phyloP scores from a whole-genome alignment of 495 filamentous ascomycete genomes.

The Aspergillus indologenus region DNA sequence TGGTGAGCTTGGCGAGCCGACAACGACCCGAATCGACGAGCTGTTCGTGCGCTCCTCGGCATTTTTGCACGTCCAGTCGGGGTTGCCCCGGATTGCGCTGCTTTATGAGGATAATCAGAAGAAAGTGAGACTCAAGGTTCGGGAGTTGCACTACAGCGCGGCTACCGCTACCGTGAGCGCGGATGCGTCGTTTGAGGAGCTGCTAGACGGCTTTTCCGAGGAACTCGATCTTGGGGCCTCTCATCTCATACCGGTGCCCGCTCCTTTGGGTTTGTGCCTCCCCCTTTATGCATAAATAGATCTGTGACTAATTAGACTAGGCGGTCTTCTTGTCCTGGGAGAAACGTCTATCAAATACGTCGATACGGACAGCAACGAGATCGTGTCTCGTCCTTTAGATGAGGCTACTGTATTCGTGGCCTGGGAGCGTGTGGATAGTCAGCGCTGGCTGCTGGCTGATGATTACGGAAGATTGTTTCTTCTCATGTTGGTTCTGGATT shows the following conservation, averaged over 20 bases:
- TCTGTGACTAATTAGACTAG: slow-evolving; percentile 28
- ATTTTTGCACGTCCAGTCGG: slow-evolving; percentile 71
- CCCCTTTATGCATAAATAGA: background rate
- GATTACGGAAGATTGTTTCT: slow-evolving; percentile 82
- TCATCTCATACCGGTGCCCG: slow-evolving; percentile 79
- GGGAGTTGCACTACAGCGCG: slow-evolving; percentile 51
- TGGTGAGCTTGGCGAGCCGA: slow-evolving; percentile 63
- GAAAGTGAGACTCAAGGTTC: slow-evolving; percentile 59
- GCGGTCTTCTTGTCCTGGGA: slow-evolving; percentile 78
- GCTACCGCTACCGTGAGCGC: slow-evolving; percentile 43
- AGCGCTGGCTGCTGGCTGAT: slow-evolving; percentile 82
- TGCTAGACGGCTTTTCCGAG: slow-evolving; percentile 44
- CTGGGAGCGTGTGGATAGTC: slow-evolving; percentile 80
- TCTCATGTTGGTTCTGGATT: slow-evolving; percentile 67
- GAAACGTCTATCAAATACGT: slow-evolving; percentile 83
- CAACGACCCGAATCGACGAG: slow-evolving; percentile 75
- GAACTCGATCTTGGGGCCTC: slow-evolving; percentile 71
- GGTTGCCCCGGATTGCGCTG: slow-evolving; percentile 74
- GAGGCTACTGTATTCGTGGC: slow-evolving; percentile 80
- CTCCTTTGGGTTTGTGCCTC: slow-evolving; percentile 48
- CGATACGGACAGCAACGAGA: slow-evolving; percentile 63
- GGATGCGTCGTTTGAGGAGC: slow-evolving; percentile 51
- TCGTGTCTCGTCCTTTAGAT: slow-evolving; percentile 56
- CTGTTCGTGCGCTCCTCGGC: slow-evolving; percentile 78
- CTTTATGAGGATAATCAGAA: slow-evolving; percentile 72